Base-by-base conservation (phyloP, 805 yeast species). In the Cyberlindnera subsufficiens region DNA sequence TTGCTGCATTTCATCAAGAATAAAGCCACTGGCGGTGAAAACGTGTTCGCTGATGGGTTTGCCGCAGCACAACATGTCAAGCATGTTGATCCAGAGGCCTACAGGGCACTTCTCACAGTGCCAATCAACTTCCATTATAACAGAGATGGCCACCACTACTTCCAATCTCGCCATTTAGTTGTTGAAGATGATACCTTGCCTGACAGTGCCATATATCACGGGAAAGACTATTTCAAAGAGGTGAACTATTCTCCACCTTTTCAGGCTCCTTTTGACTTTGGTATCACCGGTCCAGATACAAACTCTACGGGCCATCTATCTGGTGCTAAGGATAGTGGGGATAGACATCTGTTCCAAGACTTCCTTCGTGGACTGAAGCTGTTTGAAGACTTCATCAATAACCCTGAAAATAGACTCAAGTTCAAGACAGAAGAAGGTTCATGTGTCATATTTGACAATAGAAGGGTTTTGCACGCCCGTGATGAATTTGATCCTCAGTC, bases 181-280 rank as follows among this genome's bases (percentile, higher is more conserved):
- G 83, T 77, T 27, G 85, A 80, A 51, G 75, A 74, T 44, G 66
- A 67, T 16, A 56, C 61, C 40, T 37, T 42, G 11, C 32, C 40
- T 29, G 45, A 44, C 7, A 17, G 35, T 19, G 6, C 32, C 29
- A 15, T 16, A 25, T 27, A 29, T 11, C 33, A 20, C 17, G 48
- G 48, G 2, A 38, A 32, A 4, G 64, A 52, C 41, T 56, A 54
- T 31, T 74, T 82, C 49, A 73, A 72, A 51, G 80, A 74, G 41
- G 75, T 83, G 16, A 82, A 82, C 56, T 85, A 84, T 59, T 79
- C 91, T 0, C 93, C 95, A 3, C 91, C 90, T 10, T 84, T 82
- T 65, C 95, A 85, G 56, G 91, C 86, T 0, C 91, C 91, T 1
- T 76, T 79, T 44, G 87, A 82, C 49, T 64, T 63, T 42, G 80